A percentile compares a stretch with the other conserved stretches of the same genome.
These are phyloP conservation scores for Pythium phragmiticola DNA, from an alignment of 352 stramenopile genomes.

Conservation along the genomic window DNA sequence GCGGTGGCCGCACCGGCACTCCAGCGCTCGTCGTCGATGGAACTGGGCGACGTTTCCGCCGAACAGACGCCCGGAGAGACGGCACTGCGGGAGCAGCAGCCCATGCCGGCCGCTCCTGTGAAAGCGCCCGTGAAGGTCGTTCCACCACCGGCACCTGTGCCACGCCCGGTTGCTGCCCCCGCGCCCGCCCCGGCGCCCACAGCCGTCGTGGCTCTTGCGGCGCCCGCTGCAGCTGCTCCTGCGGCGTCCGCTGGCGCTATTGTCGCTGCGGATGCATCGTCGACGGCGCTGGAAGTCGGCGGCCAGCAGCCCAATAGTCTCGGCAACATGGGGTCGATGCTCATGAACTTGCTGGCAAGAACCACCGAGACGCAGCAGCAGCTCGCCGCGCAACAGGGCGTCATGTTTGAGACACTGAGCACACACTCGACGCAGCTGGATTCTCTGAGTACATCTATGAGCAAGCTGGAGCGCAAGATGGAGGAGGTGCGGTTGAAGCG, in stretches of 20 bases:
- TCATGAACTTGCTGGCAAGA: conserved; percentile 83
- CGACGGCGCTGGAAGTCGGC: conserved; percentile 64
- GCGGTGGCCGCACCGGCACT: conserved; percentile 12
- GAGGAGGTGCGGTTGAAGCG: conserved; percentile 76
- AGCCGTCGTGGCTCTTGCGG: neutral
- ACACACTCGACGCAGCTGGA: conserved; percentile 81
- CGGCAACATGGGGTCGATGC: conserved; percentile 86
- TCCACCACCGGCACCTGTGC: neutral
- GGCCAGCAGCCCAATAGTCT: conserved; percentile 58
- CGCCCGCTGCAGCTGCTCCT: conserved; percentile 26
- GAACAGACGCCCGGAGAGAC: conserved; percentile 63
- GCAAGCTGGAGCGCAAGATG: conserved; percentile 70
- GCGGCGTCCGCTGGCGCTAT: conserved; percentile 31
- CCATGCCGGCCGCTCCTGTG: conserved; percentile 22
- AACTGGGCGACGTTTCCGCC: conserved; percentile 27
- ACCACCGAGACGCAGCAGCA: conserved; percentile 88
- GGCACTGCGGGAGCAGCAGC: conserved; percentile 45
- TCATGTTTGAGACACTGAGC: conserved; percentile 88
- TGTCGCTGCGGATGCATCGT: conserved; percentile 46
- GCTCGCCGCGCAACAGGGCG: conserved; percentile 77
- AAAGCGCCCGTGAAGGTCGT: conserved; percentile 33
- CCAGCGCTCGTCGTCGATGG: conserved; percentile 36
- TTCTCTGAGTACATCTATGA: conserved; percentile 71
- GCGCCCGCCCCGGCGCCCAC: conserved; percentile 11
- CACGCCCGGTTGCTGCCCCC: conserved; percentile 6